Evolutionary conservation across 1,284 basidiomycete genomes (phyloP).

Genomic region (Cryptococcus wingfieldii): DNA sequence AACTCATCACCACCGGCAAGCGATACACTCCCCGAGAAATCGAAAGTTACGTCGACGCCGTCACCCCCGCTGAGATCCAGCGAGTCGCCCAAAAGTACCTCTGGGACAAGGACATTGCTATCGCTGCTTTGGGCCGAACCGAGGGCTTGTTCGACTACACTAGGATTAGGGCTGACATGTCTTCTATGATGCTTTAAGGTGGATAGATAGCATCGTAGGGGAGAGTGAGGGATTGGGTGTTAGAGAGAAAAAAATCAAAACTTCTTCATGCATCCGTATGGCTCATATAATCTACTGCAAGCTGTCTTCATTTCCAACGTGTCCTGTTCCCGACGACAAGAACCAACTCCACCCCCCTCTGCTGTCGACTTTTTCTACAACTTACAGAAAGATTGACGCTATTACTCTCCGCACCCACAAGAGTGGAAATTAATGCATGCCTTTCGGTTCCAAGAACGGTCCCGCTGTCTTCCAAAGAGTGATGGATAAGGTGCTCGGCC

Average conservation of each 20-base stretch:
- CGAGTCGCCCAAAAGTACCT: slow-evolving; percentile 93
- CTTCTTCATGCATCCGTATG: neutral
- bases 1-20: slow-evolving; percentile 89
- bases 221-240: neutral
- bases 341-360: no score
- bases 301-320: no score
- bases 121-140: slow-evolving; percentile 61
- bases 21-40: slow-evolving; percentile 90
- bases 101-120: slow-evolving; percentile 66
- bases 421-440: no score
- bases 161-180: slow-evolving; percentile 50
- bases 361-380: no score
- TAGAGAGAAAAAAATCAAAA: slow-evolving; percentile 6
- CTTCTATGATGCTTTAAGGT: slow-evolving; percentile 41
- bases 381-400: no score
- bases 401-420: no score
- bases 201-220: neutral
- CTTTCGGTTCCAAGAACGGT: no score
- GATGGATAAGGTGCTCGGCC: no score
- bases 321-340: no score
- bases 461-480: no score
- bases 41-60: slow-evolving; percentile 85
- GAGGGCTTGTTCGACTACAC: slow-evolving; percentile 69
- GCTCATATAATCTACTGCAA: neutral
- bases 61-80: slow-evolving; percentile 85